phyloP scores from a whole-genome alignment of 805 yeast genomes.

The Zygosaccharomyces bailii region DNA sequence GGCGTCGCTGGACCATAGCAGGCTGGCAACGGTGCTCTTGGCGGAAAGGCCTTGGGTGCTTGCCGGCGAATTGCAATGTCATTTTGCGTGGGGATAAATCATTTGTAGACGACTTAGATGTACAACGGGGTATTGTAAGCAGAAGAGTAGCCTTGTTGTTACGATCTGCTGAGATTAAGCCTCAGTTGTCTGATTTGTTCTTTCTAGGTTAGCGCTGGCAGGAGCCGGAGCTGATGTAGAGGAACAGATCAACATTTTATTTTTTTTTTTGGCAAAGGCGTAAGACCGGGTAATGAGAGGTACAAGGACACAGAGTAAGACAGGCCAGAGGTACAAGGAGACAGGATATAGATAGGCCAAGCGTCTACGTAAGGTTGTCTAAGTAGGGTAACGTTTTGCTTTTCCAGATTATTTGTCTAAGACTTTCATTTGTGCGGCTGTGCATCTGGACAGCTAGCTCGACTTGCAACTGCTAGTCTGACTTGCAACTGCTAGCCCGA shows the following conservation, averaged over 20 bases:
- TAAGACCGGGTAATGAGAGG: not conserved
- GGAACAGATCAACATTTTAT: not conserved
- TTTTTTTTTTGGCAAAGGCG: not conserved
- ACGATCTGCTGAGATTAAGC: constrained; percentile 46
- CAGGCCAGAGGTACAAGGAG: not conserved
- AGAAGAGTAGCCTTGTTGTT: constrained; percentile 54
- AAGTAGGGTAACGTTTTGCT: not conserved
- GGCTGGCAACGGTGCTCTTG: constrained; percentile 38
- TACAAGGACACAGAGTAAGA: not conserved
- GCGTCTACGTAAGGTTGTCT: not conserved
- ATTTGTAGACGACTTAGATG: constrained; percentile 45
- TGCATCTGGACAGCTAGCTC: not conserved
- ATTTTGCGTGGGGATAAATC: constrained; percentile 46
- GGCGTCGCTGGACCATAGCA: constrained; percentile 44
- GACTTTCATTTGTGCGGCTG: not conserved
- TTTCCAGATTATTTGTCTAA: not conserved
- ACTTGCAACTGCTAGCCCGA: too few species aligned
- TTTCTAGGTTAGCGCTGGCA: constrained; percentile 16
- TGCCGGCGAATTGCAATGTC: constrained; percentile 44
- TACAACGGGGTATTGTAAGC: constrained; percentile 22
- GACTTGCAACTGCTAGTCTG: not conserved
- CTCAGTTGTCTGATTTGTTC: constrained; percentile 38
- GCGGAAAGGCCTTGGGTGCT: constrained; percentile 42
- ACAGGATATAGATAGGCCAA: not conserved
- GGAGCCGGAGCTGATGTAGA: constrained; percentile 12